phyloP scores from a whole-genome alignment of 2,329 filamentous ascomycete genomes.

The Dothiorella sarmentorum region DNA sequence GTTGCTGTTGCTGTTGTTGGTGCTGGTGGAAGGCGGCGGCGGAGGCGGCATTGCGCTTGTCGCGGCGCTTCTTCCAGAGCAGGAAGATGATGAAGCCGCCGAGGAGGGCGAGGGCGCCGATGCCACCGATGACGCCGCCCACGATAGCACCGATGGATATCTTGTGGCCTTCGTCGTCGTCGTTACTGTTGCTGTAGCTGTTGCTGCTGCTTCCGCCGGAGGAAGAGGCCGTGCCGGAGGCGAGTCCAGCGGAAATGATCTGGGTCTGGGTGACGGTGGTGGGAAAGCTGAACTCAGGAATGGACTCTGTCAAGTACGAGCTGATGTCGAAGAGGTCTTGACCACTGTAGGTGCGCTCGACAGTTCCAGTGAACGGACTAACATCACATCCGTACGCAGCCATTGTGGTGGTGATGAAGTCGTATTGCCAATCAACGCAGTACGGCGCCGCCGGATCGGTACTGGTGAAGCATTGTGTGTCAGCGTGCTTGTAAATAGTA shows the following conservation, averaged over 20 bases:
- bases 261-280: constrained; percentile 11
- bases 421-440: constrained; percentile 25
- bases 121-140: constrained; percentile 32
- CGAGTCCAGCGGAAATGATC: not conserved
- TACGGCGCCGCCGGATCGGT: constrained; percentile 24
- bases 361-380: constrained; percentile 12
- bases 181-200: not conserved
- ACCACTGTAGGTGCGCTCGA: constrained; percentile 17
- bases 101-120: constrained; percentile 23
- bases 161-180: not conserved
- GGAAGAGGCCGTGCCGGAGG: not conserved
- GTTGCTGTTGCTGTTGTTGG: not conserved
- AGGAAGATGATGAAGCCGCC: constrained; percentile 27
- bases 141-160: constrained; percentile 30
- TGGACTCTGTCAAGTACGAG: constrained; percentile 6
- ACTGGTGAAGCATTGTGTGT: not conserved
- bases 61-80: constrained; percentile 24
- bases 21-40: not conserved
- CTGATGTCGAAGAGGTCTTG: constrained; percentile 6
- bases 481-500: not conserved
- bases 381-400: constrained; percentile 28
- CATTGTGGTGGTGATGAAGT: constrained; percentile 21
- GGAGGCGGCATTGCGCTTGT: constrained; percentile 17
- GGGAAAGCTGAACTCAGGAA: constrained; percentile 4
- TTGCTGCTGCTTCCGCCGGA: not conserved